Conservation (phyloP, 2,329 filamentous ascomycete genomes). For the Thermoascus crustaceus region DNA sequence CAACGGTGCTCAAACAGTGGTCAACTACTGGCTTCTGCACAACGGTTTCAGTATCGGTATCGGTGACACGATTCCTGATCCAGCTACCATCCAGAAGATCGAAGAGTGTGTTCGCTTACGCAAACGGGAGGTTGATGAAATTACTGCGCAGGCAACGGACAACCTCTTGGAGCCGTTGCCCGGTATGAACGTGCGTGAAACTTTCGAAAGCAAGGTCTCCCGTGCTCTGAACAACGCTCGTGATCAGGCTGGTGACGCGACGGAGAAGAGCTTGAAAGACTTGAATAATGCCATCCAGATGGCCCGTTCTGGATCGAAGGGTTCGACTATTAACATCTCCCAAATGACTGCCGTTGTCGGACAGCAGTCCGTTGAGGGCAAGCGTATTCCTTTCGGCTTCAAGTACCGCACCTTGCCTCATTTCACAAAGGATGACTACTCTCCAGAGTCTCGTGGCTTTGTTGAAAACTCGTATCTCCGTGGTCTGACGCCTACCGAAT, state of each 20-base stretch:
- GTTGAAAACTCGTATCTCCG: constrained; percentile 98
- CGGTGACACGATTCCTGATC: constrained; percentile 92
- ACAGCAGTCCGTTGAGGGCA: constrained; percentile 96
- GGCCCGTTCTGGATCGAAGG: constrained; percentile 94
- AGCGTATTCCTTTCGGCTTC: constrained; percentile 98
- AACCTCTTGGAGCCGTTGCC: constrained; percentile 87
- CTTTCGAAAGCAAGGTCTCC: constrained; percentile 95
- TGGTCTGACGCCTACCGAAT: constrained; percentile 88
- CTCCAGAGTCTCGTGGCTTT: constrained; percentile 90
- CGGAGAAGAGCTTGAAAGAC: constrained; percentile 87
- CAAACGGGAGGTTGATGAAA: constrained; percentile 69
- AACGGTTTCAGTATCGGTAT: constrained; percentile 97
- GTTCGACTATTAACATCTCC: constrained; percentile 97
- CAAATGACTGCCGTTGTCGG: constrained; percentile 98
- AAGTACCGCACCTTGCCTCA: constrained; percentile 95
- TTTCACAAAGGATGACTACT: constrained; percentile 99
- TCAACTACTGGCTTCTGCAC: constrained; percentile 95
- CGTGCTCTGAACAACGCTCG: constrained; percentile 89
- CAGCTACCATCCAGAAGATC: constrained; percentile 72
- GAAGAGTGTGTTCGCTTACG: constrained; percentile 71
- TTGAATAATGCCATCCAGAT: constrained; percentile 95
- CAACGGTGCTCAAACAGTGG: constrained; percentile 87
- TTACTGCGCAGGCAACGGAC: constrained; percentile 70
- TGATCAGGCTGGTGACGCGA: constrained; percentile 90
- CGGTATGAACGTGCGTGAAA: constrained; percentile 97